Evolutionary conservation across 2,329 filamentous ascomycete species (phyloP).

Genomic region (Emericellopsis atlantica): DNA sequence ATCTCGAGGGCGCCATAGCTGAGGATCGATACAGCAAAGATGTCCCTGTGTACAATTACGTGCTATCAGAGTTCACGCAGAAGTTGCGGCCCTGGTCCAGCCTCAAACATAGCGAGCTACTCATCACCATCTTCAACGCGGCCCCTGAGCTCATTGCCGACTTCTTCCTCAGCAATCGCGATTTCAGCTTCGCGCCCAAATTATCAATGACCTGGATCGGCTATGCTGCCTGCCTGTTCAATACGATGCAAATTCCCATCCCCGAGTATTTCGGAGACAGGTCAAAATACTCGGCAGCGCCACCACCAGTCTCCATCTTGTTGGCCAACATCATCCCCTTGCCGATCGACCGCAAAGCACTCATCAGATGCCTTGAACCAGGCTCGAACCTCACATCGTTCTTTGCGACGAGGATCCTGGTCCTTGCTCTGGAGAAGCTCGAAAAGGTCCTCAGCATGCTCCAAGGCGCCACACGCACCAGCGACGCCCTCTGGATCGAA

Average conservation of each 20-base stretch:
- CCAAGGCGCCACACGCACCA: constrained; percentile 16
- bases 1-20: constrained; percentile 57
- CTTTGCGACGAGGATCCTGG: constrained; percentile 70
- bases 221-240: constrained; percentile 80
- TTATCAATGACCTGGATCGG: constrained; percentile 90
- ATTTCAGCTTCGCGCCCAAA: constrained; percentile 83
- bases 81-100: constrained; percentile 75
- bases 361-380: constrained; percentile 67
- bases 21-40: constrained; percentile 54
- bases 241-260: constrained; percentile 61
- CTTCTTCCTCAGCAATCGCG: constrained; percentile 71
- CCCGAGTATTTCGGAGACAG: constrained; percentile 60
- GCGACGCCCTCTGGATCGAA: constrained; percentile 46
- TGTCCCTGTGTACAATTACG: constrained; percentile 66
- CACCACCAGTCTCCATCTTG: constrained; percentile 66
- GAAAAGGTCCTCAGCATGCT: constrained; percentile 50
- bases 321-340: constrained; percentile 80
- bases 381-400: constrained; percentile 71
- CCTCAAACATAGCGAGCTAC: constrained; percentile 66
- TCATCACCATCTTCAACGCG: constrained; percentile 65
- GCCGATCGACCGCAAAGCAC: constrained; percentile 66
- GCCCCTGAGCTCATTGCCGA: constrained; percentile 80
- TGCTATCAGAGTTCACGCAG: constrained; percentile 66
- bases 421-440: constrained; percentile 70
- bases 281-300: constrained; percentile 46